Conservation (phyloP, 768 basidiomycete genomes). For the Boletellus sp. region DNA sequence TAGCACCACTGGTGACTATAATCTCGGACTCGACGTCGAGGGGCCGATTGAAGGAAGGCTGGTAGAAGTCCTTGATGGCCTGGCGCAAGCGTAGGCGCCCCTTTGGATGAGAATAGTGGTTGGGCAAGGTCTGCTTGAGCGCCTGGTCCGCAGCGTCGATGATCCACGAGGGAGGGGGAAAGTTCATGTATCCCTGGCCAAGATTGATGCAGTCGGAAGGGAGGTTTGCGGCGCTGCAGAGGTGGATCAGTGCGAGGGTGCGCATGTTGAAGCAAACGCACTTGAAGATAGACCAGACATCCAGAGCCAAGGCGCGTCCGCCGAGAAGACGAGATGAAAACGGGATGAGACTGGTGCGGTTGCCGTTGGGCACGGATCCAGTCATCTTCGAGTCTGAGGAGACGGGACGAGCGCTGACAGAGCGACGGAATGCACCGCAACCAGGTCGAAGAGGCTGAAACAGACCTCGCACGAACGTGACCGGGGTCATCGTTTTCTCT, state of each 20-base stretch:
- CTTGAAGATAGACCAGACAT: conserved; percentile 94
- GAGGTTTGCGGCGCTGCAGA: conserved; percentile 73
- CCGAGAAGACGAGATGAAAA: conserved; percentile 70
- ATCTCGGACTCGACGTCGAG: conserved; percentile 87
- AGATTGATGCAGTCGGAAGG: conserved; percentile 93
- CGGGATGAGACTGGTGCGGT: conserved; percentile 53
- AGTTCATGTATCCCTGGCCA: conserved; percentile 95
- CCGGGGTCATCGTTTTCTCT: neutral
- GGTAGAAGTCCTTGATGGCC: conserved; percentile 81
- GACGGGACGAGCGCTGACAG: neutral
- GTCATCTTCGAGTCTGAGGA: conserved; percentile 1
- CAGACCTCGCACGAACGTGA: neutral
- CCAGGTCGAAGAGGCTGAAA: neutral
- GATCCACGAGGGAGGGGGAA: conserved; percentile 79
- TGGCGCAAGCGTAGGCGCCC: conserved; percentile 84
- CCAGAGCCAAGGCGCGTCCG: conserved; percentile 73
- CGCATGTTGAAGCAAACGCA: conserved; percentile 26
- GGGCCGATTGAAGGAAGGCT: conserved; percentile 59
- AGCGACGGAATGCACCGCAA: neutral
- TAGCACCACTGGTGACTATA: conserved; percentile 92
- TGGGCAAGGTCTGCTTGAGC: conserved; percentile 54
- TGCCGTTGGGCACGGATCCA: conserved; percentile 8
- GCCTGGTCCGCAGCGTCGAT: conserved; percentile 70
- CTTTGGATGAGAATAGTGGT: conserved; percentile 90
- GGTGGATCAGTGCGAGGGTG: conserved; percentile 3